Evolutionary conservation across 495 filamentous ascomycete genomes (phyloP).

Genomic region (Rhypophila decipiens): DNA sequence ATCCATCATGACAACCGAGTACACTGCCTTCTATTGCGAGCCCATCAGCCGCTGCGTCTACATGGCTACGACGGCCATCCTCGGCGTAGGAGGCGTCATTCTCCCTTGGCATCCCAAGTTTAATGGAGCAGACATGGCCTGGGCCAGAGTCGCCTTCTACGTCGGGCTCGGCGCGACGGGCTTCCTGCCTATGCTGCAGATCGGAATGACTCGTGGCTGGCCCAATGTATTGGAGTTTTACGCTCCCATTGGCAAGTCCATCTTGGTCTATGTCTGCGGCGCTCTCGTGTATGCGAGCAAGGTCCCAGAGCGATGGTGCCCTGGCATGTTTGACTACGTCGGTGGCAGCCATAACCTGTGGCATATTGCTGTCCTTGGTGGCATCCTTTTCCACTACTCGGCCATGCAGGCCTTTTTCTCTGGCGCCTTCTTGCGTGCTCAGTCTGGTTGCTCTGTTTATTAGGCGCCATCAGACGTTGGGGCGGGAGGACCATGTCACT

Average conservation of each 20-base stretch:
- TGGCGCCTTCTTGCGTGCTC: conserved; percentile 68
- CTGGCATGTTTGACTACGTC: conserved; percentile 88
- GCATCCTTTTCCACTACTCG: conserved; percentile 93
- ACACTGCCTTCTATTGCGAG: conserved; percentile 98
- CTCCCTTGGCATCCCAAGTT: conserved; percentile 96
- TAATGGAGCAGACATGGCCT: conserved; percentile 86
- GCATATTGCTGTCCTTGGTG: conserved; percentile 91
- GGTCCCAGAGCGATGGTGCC: conserved; percentile 86
- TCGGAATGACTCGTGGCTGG: conserved; percentile 68
- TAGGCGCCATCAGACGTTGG: too few species aligned
- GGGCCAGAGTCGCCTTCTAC: conserved; percentile 89
- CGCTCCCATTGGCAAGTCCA: conserved; percentile 76
- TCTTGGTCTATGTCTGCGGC: conserved; percentile 77
- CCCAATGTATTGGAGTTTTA: conserved; percentile 79
- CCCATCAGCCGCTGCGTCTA: conserved; percentile 81
- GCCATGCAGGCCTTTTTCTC: conserved; percentile 96
- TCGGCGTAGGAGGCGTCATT: conserved; percentile 84
- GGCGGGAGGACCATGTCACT: too few species aligned
- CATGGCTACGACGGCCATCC: conserved; percentile 69
- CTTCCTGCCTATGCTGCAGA: conserved; percentile 80
- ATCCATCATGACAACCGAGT: conserved; percentile 97
- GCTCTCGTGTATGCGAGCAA: conserved; percentile 89
- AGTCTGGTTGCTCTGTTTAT: conserved; percentile 46
- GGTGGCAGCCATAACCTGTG: conserved; percentile 96
- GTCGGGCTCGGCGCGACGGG: conserved; percentile 83